Evolutionary conservation across 257 asterid species (phyloP), one percentile per base, ranked within the genome.

Genomic region (Solanum boliviense): DNA sequence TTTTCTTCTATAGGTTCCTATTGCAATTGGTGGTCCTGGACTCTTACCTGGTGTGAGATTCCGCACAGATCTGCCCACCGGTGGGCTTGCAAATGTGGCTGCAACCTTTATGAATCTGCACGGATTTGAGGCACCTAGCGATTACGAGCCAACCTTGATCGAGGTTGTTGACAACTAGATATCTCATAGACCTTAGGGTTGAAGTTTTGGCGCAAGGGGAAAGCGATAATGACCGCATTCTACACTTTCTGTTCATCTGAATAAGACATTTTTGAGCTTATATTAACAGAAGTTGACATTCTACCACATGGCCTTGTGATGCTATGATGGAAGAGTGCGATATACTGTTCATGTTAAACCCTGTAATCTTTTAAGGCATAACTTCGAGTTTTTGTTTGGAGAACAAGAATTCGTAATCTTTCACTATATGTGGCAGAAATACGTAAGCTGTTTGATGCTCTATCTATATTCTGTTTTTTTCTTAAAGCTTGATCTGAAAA

Each of bases 11-110:
- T 84, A 95, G 99, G 99, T 97, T 76, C 98, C 99, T 7, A 89
- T 97, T 67, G 99, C 98, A 36, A 95, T 97, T 79, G 99, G 99
- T 46, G 99, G 99, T 25, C 98, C 99, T 72, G 99, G 99, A 62
- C 89, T 97, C 88, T 88, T 94, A 56, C 91, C 93, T 1, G 96
- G 98, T 7, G 95, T 92, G 87, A 93, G 95, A 89, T 97, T 93
- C 96, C 96, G 99, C 89, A 90, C 81, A 29, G 99, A 95, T 86
- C 91, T 97, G 15, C 98, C 98, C 0, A 86, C 44, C 9, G 99
- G 92, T 20, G 99, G 99, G 32, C 98, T 97, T 27, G 99, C 99
- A 31, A 97, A 97, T 36, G 99, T 97, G 29, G 98, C 99, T 82
- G 95, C 99, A 56, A 97, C 99, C 0, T 98, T 95, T 46, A 97